Percentiles rank a stretch among this genome's conserved stretches.
These are phyloP conservation scores for Homolaphlyctis polyrhiza DNA, from an alignment of 371 early-diverging fungal species.

Conservation along the genomic window DNA sequence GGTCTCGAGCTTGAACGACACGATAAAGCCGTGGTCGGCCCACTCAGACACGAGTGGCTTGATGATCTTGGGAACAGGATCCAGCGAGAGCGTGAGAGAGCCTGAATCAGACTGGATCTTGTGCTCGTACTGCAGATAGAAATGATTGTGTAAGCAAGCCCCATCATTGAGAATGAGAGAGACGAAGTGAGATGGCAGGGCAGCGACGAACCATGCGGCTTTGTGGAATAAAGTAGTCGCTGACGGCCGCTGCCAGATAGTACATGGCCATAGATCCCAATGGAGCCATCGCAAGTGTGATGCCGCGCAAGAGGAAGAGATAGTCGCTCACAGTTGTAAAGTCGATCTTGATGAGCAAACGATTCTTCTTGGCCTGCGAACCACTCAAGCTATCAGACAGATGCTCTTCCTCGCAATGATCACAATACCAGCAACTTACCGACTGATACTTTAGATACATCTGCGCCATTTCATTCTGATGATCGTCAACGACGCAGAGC, in stretches of 20 bases:
- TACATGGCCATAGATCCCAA: slow-evolving; percentile 74
- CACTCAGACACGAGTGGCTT: slow-evolving; percentile 88
- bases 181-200: no score
- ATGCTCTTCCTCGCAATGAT: no score
- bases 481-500: background rate
- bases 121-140: slow-evolving; percentile 63
- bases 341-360: slow-evolving; percentile 68
- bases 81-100: slow-evolving; percentile 74
- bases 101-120: slow-evolving; percentile 94
- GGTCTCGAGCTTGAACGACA: slow-evolving; percentile 98
- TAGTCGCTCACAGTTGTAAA: slow-evolving; percentile 93
- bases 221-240: slow-evolving; percentile 93
- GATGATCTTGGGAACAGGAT: slow-evolving; percentile 95
- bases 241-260: slow-evolving; percentile 97
- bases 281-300: slow-evolving; percentile 61
- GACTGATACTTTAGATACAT: slow-evolving; percentile 60
- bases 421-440: slow-evolving; percentile 28
- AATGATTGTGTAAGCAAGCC: background rate
- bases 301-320: slow-evolving; percentile 77
- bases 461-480: slow-evolving; percentile 46
- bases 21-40: slow-evolving; percentile 79
- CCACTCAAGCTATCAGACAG: background rate
- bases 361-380: background rate
- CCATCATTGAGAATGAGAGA: no score
- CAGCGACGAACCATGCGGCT: slow-evolving; percentile 66